phyloP scores from a whole-genome alignment of 192 early-diverging fungal species.

The Coemansia sp. region DNA sequence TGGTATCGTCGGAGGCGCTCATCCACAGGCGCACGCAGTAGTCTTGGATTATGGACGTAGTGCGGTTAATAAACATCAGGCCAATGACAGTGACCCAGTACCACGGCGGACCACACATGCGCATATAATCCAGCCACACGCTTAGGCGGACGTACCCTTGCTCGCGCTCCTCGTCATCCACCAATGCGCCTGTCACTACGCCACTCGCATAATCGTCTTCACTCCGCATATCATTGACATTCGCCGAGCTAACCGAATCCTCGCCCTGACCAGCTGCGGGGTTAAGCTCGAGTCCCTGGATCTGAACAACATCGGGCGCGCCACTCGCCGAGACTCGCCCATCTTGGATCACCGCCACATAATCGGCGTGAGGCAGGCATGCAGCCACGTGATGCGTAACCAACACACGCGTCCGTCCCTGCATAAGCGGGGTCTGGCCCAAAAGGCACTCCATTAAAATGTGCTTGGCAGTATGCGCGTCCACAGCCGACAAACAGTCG shows the following conservation, averaged over 20 bases:
- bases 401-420: constrained; percentile 77
- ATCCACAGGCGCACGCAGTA: constrained; percentile 73
- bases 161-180: constrained; percentile 82
- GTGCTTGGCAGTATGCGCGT: constrained; percentile 90
- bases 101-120: constrained; percentile 65
- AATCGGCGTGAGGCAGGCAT: constrained; percentile 60
- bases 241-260: not conserved
- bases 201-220: constrained; percentile 42
- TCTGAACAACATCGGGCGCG: constrained; percentile 46
- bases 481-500: constrained; percentile 93
- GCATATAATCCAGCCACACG: constrained; percentile 81
- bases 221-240: constrained; percentile 19
- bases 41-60: constrained; percentile 60
- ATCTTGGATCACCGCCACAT: constrained; percentile 65
- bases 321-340: constrained; percentile 63
- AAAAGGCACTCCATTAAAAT: constrained; percentile 78
- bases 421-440: constrained; percentile 64
- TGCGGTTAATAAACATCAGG: constrained; percentile 46
- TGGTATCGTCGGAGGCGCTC: not conserved
- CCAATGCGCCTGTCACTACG: constrained; percentile 61
- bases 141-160: constrained; percentile 73
- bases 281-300: constrained; percentile 5
- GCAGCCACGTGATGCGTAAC: constrained; percentile 86
- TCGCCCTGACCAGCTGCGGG: not conserved
- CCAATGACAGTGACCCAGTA: constrained; percentile 57